Evolutionary conservation across 2,329 filamentous ascomycete species (phyloP).

Genomic region (Trichoderma sp.): DNA sequence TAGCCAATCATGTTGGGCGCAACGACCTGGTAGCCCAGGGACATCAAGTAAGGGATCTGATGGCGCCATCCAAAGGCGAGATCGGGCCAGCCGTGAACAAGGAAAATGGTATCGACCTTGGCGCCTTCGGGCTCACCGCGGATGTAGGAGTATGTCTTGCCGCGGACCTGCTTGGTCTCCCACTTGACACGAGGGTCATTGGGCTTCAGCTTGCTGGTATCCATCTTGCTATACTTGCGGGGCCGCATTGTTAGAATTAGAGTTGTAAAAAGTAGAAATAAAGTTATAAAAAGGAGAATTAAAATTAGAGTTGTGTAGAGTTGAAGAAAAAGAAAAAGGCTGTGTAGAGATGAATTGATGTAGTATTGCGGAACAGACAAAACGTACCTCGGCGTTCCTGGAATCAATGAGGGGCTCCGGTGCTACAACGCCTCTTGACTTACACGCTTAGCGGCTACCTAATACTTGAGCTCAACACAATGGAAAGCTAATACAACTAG

Average conservation of each 20-base stretch:
- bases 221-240: conserved; percentile 36
- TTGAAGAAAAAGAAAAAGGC: background rate
- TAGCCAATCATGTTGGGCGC: conserved; percentile 87
- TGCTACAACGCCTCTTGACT: background rate
- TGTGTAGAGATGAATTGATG: background rate
- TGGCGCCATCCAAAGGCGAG: conserved; percentile 82
- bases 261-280: background rate
- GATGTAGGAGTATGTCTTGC: conserved; percentile 68
- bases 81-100: conserved; percentile 79
- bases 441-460: background rate
- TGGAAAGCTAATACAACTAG: background rate
- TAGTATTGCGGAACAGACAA: background rate
- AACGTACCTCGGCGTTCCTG: background rate
- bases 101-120: conserved; percentile 50
- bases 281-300: background rate
- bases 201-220: conserved; percentile 61
- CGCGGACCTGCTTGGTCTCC: conserved; percentile 62
- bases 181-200: conserved; percentile 66
- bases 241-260: background rate
- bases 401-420: background rate
- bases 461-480: background rate
- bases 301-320: background rate
- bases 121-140: conserved; percentile 49
- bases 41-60: conserved; percentile 75
- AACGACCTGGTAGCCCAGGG: conserved; percentile 73